Base-by-base conservation (phyloP, 1,139 yeast genomes). In the Saccharomycopsis hybrid region DNA sequence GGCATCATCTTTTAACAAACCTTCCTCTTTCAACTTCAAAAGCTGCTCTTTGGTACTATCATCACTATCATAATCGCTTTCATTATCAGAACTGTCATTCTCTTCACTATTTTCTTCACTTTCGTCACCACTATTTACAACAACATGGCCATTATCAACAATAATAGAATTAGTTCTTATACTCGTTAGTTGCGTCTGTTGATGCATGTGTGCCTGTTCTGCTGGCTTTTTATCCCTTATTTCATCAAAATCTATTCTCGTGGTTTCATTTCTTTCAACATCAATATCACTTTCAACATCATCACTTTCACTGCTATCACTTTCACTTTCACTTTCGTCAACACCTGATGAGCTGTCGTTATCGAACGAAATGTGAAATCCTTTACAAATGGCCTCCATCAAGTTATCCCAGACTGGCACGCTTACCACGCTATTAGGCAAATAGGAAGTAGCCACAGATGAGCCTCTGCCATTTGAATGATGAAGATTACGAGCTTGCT, bases 341-440 rank as follows among this genome's bases (percentile, higher is more conserved):
- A 44, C 39, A 13, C 28, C 46, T 32, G 40, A 46, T 18, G 46
- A 40, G 28, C 44, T 41, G 8, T 46, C 51, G 29, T 51, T 28
- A 37, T 52, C 55, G 41, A 52, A 52, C 4, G 52, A 31, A 29
- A 52, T 45, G 43, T 44, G 33, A 36, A 50, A 47, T n/a, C 47
- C 9, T 5, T 31, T 29, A 37, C 55, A 52, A 13, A 52, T 38
- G n/a, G 55, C 53, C 37, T 52, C 55, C 55, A 52, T 50, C 30
- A 52, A 43, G 25, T 51, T 52, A 41, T 52, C 55, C 55, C 55
- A 52, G 29, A 52, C 43, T 25, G 55, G 55, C 37, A 49, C 55
- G 43, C 32, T 52, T 18, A 47, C 44, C 3, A 50, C 49, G 25
- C 39, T 40, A 38, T 52, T 47, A 2, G 42, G 13, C 29, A 44